Percentiles rank a stretch among this genome's conserved stretches.
Conservation (phyloP, 2,329 filamentous ascomycete species). For the Phialophora expanda region DNA sequence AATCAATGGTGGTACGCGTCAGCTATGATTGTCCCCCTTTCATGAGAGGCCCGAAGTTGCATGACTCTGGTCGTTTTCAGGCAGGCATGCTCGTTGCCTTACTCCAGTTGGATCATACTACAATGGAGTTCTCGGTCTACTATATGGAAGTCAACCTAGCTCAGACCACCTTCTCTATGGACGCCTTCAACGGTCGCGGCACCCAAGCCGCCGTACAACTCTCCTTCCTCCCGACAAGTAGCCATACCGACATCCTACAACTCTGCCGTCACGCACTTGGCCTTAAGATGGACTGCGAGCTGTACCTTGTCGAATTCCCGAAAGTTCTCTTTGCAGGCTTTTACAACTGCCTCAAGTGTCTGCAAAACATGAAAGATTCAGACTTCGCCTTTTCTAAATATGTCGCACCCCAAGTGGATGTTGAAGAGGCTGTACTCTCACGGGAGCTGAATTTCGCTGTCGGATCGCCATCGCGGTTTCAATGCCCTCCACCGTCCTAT, state of each 20-base stretch:
- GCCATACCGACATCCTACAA: constrained; percentile 37
- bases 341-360: constrained; percentile 59
- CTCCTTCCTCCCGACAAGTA: constrained; percentile 27
- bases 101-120: constrained; percentile 39
- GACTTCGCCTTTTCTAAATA: constrained; percentile 39
- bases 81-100: constrained; percentile 43
- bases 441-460: constrained; percentile 12
- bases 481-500: constrained; percentile 39
- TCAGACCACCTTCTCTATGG: constrained; percentile 38
- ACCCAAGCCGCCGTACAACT: constrained; percentile 34
- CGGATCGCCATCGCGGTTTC: background rate
- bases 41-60: constrained; percentile 39
- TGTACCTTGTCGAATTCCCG: constrained; percentile 65
- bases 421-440: constrained; percentile 5
- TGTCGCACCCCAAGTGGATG: constrained; percentile 32
- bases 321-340: constrained; percentile 65
- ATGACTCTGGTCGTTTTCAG: constrained; percentile 39
- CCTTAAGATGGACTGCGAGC: constrained; percentile 18
- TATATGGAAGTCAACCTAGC: constrained; percentile 40
- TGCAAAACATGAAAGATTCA: constrained; percentile 59
- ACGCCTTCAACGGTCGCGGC: constrained; percentile 26
- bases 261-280: constrained; percentile 36
- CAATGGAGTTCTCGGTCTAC: constrained; percentile 37
- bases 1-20: constrained; percentile 39
- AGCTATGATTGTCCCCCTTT: constrained; percentile 42